Evolutionary conservation across 2,329 filamentous ascomycete species (phyloP).

Genomic region (Pseudogymnoascus sp.): DNA sequence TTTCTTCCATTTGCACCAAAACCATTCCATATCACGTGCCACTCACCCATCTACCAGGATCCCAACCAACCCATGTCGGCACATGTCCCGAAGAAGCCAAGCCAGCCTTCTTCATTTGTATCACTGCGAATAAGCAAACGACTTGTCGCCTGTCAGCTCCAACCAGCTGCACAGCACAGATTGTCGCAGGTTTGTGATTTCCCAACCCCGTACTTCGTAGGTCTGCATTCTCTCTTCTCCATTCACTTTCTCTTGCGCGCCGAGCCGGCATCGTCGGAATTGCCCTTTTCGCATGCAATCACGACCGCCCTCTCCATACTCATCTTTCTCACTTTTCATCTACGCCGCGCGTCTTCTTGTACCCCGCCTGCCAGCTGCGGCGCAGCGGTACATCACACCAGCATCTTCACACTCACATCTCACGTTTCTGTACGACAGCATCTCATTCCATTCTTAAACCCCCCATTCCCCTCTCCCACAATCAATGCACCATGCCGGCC

Average conservation of each 20-base stretch:
- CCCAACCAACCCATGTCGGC: background rate
- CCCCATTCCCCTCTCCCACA: background rate
- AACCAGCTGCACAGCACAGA: background rate
- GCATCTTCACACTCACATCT: background rate
- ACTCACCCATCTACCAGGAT: background rate
- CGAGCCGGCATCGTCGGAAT: background rate
- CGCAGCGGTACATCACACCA: background rate
- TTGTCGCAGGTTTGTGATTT: background rate
- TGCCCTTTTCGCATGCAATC: background rate
- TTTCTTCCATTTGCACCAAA: background rate
- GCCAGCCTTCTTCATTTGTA: background rate
- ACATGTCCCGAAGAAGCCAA: background rate
- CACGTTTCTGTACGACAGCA: background rate
- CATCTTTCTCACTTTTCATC: background rate
- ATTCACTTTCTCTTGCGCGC: background rate
- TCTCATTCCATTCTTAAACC: background rate
- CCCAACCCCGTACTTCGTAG: background rate
- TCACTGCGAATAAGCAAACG: background rate
- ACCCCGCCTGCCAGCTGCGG: background rate
- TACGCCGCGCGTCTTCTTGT: background rate
- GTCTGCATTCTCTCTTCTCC: background rate
- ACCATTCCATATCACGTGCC: background rate
- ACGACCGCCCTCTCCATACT: background rate
- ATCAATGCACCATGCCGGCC: background rate
- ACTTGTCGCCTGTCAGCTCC: background rate